Evolutionary conservation across 228 moss, liverwort and hornwort species (phyloP).

Genomic region (Sphagnum magellanicum): DNA sequence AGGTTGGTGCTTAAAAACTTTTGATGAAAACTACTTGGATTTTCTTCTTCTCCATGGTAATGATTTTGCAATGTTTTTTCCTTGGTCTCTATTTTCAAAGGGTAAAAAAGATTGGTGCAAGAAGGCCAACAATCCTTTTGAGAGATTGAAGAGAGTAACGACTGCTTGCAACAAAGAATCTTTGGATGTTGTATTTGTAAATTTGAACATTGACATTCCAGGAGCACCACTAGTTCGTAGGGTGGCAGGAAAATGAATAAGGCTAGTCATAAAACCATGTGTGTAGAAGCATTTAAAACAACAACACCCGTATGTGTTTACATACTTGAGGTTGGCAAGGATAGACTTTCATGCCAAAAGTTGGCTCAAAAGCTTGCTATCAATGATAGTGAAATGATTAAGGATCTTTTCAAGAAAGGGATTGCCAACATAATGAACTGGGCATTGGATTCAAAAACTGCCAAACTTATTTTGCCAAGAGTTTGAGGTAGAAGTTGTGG

Average conservation of each 20-base stretch:
- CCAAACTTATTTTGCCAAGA: constrained; percentile 72
- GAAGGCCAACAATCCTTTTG: constrained; percentile 57
- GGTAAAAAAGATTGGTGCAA: constrained; percentile 98
- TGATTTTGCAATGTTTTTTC: too few species aligned
- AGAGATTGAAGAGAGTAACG: constrained; percentile 71
- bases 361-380: constrained; percentile 80
- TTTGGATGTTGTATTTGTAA: constrained; percentile 31
- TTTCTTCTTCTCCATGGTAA: too few species aligned
- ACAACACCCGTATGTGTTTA: constrained; percentile 86
- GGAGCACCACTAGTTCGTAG: constrained; percentile 44
- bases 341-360: constrained; percentile 83
- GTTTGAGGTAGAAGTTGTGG: constrained; percentile 81
- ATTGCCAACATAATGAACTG: constrained; percentile 87
- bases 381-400: constrained; percentile 95
- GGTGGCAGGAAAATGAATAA: constrained; percentile 87
- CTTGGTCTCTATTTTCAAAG: constrained; percentile 10
- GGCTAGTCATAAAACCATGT: constrained; percentile 78
- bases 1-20: constrained; percentile 17
- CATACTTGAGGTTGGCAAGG: constrained; percentile 76
- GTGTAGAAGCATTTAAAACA: constrained; percentile 72
- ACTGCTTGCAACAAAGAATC: constrained; percentile 54
- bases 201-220: constrained; percentile 39
- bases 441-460: constrained; percentile 86
- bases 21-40: too few species aligned
- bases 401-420: constrained; percentile 85